A percentile compares a stretch with the other conserved stretches of the same genome.
Conservation (phyloP, 179 eudicot genomes). For the Sideroxylon spinosum region DNA sequence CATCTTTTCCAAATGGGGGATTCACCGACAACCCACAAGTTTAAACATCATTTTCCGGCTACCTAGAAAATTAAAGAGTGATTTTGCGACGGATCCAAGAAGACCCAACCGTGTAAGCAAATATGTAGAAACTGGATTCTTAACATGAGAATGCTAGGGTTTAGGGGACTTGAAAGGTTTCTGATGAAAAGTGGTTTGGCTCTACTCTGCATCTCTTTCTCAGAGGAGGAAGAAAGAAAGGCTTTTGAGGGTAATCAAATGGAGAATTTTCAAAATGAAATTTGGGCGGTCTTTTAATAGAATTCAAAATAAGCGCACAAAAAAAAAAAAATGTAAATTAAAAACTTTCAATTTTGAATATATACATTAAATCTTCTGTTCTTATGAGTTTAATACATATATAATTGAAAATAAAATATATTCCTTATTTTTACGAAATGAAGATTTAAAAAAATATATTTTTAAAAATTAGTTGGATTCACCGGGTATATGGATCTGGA, state of each 20-base stretch:
- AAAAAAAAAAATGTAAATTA: too few relatives aligned
- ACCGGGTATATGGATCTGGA: too few relatives aligned
- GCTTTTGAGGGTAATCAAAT: conserved; percentile 20
- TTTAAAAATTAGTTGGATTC: too few relatives aligned
- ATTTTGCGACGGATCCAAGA: background rate
- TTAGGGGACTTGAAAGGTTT: background rate
- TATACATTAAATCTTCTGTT: too few relatives aligned
- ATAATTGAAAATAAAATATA: too few relatives aligned
- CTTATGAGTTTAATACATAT: too few relatives aligned
- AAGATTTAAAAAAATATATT: too few relatives aligned
- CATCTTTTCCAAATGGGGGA: too few relatives aligned
- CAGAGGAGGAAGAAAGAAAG: conserved; percentile 9
- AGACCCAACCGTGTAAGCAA: background rate
- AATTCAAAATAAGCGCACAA: too few relatives aligned
- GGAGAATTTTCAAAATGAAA: conserved; percentile 32
- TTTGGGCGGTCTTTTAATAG: conserved; percentile 20
- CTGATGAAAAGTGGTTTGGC: background rate
- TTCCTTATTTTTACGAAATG: too few relatives aligned
- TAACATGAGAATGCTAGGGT: conserved; percentile 8
- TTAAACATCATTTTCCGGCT: background rate
- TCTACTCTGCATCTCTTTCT: background rate
- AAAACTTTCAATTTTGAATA: too few relatives aligned
- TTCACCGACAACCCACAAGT: too few relatives aligned
- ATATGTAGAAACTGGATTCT: background rate
- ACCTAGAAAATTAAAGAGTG: background rate